Evolutionary conservation across 345 rosid genomes (phyloP).

Genomic region (Kandelia obovata): DNA sequence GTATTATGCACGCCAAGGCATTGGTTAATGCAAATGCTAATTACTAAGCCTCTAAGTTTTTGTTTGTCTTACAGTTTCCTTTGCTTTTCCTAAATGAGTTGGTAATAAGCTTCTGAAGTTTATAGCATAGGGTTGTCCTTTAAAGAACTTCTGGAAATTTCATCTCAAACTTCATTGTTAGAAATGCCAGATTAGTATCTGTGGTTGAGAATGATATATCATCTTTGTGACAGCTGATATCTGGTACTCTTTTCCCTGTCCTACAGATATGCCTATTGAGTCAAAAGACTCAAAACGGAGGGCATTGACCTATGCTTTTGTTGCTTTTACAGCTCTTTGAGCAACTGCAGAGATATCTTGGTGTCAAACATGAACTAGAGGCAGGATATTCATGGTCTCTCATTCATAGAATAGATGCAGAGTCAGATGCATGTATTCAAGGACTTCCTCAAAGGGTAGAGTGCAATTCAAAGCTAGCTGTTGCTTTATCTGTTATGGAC

Average conservation of each 20-base stretch:
- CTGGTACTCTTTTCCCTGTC: not conserved
- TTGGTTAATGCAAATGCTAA: too few species aligned
- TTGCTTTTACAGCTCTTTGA: slow-evolving; percentile 26
- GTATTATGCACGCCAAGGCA: too few species aligned
- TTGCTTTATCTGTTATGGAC: slow-evolving; percentile 35
- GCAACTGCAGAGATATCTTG: slow-evolving; percentile 30
- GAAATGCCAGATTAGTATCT: too few species aligned
- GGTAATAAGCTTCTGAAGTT: too few species aligned
- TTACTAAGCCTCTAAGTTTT: not conserved
- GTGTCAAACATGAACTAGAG: slow-evolving; percentile 30
- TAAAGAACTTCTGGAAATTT: too few species aligned
- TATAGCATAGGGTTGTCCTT: too few species aligned
- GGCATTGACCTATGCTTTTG: not conserved
- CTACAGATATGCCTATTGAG: not conserved
- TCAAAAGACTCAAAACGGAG: not conserved
- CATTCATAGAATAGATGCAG: slow-evolving; percentile 22
- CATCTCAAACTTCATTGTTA: too few species aligned
- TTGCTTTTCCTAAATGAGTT: not conserved
- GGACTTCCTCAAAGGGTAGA: slow-evolving; percentile 33
- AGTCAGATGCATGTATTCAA: slow-evolving; percentile 8
- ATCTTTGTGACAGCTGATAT: too few species aligned
- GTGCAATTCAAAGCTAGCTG: slow-evolving; percentile 33
- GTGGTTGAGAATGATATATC: too few species aligned
- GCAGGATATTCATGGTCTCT: slow-evolving; percentile 35
- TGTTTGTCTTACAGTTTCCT: not conserved